A percentile compares a stretch with the other conserved stretches of the same genome.
Conservation (phyloP, 129 eudicot genomes). For the carrot (Daucus carota) region DH1_v3.0 NC_030384.2:8762501-8763000, state of each 20-base stretch:
- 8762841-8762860: neutral
- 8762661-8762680: neutral
- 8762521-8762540: neutral
- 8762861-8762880: neutral
- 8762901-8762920: slow-evolving; percentile 6
- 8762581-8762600: slow-evolving; percentile 5
- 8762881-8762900: slow-evolving; percentile 13
- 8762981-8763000: slow-evolving; percentile 22
- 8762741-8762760: neutral
- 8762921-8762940: neutral
- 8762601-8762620: neutral
- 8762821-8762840: neutral
- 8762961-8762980: slow-evolving; percentile 15
- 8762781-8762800: slow-evolving; percentile 7
- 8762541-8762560: slow-evolving; percentile 6
- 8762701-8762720: neutral
- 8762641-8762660: neutral
- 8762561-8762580: slow-evolving; percentile 5
- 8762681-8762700: neutral
- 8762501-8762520: slow-evolving; percentile 8
- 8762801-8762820: slow-evolving; percentile 8
- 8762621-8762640: neutral
- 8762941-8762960: slow-evolving; percentile 10
- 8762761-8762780: slow-evolving; percentile 7
- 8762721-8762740: neutral